These are phyloP conservation scores for Phaeoacremonium minimum DNA, from an alignment of 2,329 filamentous ascomycete species.

Conservation along the genomic window DNA sequence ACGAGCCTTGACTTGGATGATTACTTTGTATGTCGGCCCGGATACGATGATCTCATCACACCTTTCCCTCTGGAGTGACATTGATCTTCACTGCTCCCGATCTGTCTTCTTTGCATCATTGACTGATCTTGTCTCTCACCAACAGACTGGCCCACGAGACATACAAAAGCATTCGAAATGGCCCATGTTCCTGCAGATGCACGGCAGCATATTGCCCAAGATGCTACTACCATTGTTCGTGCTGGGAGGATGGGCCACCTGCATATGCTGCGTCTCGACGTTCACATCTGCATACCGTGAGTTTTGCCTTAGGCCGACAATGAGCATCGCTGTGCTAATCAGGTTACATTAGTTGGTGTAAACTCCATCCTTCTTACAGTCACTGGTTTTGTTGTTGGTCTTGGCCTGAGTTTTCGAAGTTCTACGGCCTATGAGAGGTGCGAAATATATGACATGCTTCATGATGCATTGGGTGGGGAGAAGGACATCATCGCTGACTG, in stretches of 20 bases:
- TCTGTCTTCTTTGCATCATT: no score
- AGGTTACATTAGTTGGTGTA: conserved; percentile 38
- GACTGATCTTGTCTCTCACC: no score
- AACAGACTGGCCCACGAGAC: conserved; percentile 57
- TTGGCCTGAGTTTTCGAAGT: conserved; percentile 73
- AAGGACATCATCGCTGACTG: not conserved
- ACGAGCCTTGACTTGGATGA: conserved; percentile 34
- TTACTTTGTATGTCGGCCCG: conserved; percentile 36
- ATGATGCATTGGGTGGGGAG: no score
- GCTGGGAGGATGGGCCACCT: conserved; percentile 61
- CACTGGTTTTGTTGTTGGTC: conserved; percentile 79
- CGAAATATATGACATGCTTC: not conserved
- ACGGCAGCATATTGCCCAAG: conserved; percentile 68
- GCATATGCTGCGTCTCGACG: conserved; percentile 54
- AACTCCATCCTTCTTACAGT: conserved; percentile 72
- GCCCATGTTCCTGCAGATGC: conserved; percentile 72
- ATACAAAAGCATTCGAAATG: conserved; percentile 73
- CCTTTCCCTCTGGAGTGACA: no score
- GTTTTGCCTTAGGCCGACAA: not conserved
- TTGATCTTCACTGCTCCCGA: no score
- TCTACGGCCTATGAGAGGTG: conserved; percentile 74
- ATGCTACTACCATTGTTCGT: conserved; percentile 67
- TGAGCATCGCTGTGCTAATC: not conserved
- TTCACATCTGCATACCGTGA: conserved; percentile 8
- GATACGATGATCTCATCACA: no score